Conservation (phyloP, 2,329 filamentous ascomycete genomes). For the Phaeosphaeriaceae sp. region DNA sequence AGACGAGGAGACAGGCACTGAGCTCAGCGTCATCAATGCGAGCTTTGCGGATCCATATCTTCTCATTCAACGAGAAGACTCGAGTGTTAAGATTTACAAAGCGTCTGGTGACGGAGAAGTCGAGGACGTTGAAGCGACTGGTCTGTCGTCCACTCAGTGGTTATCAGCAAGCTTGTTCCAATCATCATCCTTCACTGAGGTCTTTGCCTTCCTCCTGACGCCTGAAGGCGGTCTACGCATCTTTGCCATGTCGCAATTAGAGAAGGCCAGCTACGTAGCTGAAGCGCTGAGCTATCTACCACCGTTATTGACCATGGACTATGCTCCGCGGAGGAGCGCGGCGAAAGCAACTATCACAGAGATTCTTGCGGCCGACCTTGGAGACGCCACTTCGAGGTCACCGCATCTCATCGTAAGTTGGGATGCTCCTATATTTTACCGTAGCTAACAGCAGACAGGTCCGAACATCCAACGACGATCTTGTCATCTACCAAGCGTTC, state of each 20-base stretch:
- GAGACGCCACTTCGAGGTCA: slow-evolving; percentile 71
- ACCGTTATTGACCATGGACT: slow-evolving; percentile 75
- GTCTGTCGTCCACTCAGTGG: slow-evolving; percentile 73
- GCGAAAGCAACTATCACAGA: slow-evolving; percentile 78
- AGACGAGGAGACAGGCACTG: slow-evolving; percentile 79
- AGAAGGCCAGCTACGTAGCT: slow-evolving; percentile 73
- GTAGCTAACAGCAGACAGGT: slow-evolving; percentile 57
- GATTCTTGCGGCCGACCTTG: slow-evolving; percentile 83
- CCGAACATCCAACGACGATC: slow-evolving; percentile 79
- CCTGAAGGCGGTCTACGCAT: slow-evolving; percentile 77
- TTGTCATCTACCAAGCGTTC: slow-evolving; percentile 87
- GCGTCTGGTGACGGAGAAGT: slow-evolving; percentile 84
- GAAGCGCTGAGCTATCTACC: slow-evolving; percentile 81
- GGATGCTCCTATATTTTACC: too few relatives aligned
- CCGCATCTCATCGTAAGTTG: slow-evolving; percentile 81
- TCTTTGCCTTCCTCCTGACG: slow-evolving; percentile 79
- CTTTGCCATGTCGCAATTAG: slow-evolving; percentile 77
- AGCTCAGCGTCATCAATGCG: slow-evolving; percentile 78
- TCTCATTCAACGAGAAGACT: slow-evolving; percentile 82
- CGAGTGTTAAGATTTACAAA: slow-evolving; percentile 77
- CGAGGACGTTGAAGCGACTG: slow-evolving; percentile 76
- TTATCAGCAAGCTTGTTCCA: slow-evolving; percentile 82
- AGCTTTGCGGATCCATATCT: slow-evolving; percentile 89
- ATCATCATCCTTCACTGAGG: slow-evolving; percentile 63
- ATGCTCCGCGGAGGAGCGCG: slow-evolving; percentile 71